A percentile compares a stretch with the other conserved stretches of the same genome.
phyloP scores from a whole-genome alignment of 2,329 filamentous ascomycete genomes.

The Harringtonia lauricola region DNA sequence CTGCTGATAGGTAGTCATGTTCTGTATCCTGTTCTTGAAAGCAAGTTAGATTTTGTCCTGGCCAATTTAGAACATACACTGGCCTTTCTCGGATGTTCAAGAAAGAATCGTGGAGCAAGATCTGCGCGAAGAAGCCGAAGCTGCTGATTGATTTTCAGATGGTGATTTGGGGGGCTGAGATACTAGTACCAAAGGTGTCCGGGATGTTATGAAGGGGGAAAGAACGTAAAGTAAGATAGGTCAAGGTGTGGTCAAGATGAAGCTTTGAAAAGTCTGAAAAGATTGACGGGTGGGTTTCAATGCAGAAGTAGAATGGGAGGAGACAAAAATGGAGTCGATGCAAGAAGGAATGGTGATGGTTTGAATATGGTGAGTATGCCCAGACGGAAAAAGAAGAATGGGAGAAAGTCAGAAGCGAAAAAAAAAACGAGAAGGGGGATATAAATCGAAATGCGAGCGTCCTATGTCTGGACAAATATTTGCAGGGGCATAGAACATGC shows the following conservation, averaged over 20 bases:
- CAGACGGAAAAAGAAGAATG: not conserved
- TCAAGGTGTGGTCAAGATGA: not conserved
- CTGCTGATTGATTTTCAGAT: not conserved
- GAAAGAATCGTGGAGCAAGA: constrained; percentile 19
- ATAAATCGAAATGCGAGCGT: too few relatives aligned
- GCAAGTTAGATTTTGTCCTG: too few relatives aligned
- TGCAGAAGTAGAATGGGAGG: not conserved
- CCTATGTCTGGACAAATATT: too few relatives aligned
- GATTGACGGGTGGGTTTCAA: not conserved
- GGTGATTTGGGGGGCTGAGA: not conserved
- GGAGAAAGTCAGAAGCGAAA: not conserved
- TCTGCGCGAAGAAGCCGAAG: constrained; percentile 12
- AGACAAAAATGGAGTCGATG: not conserved
- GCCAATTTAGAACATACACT: too few relatives aligned
- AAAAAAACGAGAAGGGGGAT: too few relatives aligned
- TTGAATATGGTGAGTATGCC: too few relatives aligned
- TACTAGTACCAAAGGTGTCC: not conserved
- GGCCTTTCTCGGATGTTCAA: not conserved
- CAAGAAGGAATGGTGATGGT: too few relatives aligned
- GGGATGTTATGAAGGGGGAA: not conserved
- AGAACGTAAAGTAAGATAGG: not conserved
- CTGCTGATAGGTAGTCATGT: constrained; percentile 3
- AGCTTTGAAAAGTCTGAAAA: not conserved
- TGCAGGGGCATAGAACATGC: too few relatives aligned
- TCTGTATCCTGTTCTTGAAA: not conserved